Percentiles rank a stretch among this genome's conserved stretches.
These are phyloP conservation scores for Trichoderma sp. DNA, from an alignment of 2,329 filamentous ascomycete genomes.

Conservation along the genomic window DNA sequence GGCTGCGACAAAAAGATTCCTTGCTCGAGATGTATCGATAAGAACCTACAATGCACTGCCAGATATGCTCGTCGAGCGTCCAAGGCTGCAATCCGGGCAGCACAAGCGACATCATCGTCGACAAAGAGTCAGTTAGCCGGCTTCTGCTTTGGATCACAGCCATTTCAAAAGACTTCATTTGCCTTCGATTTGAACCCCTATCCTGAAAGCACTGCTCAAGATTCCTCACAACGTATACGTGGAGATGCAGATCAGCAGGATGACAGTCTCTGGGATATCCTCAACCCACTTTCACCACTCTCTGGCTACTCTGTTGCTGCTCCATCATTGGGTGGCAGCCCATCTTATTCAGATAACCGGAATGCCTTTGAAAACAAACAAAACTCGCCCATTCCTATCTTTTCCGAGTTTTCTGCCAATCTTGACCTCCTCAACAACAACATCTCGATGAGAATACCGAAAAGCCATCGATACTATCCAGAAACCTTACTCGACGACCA, in stretches of 20 bases:
- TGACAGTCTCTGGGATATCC: background rate
- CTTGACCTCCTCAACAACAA: background rate
- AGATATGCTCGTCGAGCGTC: constrained; percentile 53
- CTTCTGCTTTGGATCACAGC: background rate
- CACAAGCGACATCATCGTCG: constrained; percentile 36
- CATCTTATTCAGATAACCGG: background rate
- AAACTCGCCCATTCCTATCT: background rate
- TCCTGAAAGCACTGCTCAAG: background rate
- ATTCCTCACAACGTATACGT: background rate
- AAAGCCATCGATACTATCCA: background rate
- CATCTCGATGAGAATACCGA: background rate
- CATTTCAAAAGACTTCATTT: background rate
- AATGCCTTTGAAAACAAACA: background rate
- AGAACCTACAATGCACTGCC: constrained; percentile 41
- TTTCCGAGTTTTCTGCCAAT: background rate
- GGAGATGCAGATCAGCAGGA: background rate
- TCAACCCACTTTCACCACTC: background rate
- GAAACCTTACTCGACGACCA: background rate
- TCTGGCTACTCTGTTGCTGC: background rate
- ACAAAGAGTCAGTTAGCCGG: background rate
- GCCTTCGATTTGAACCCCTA: background rate
- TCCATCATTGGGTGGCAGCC: background rate
- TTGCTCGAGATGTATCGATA: constrained; percentile 42
- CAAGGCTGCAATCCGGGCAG: constrained; percentile 48
- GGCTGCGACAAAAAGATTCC: constrained; percentile 43